Base-by-base conservation (phyloP, 2,329 filamentous ascomycete species). In the Colletotrichum shisoi region DNA sequence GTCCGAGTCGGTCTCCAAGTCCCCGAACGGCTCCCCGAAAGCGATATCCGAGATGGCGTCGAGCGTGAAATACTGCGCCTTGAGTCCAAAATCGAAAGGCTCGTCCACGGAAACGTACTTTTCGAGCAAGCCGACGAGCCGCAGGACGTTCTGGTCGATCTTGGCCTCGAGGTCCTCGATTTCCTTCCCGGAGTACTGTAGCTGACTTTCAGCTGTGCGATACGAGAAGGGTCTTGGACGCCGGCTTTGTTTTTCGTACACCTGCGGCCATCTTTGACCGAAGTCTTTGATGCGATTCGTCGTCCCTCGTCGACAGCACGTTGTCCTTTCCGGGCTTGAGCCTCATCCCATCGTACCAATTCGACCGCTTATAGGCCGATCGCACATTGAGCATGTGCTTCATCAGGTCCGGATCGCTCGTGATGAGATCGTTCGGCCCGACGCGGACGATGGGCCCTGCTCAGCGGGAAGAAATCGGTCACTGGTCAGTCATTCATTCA, bases 291-390 rank as follows among this genome's bases (percentile, higher is more conserved):
- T 83, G 84, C 53, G 76, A 74, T 15, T 72, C 77, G 46, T 84
- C 82, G 62, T 87, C 78, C 48, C 81, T 77, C 44, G 80, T 76
- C 0, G 82, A 84, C 42, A 87, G 80, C 6, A 88, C 78, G 65
- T 84, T 86, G 69, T 87, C 82, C 31, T 80, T 76, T n/a, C 82
- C 79, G 0, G 84, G 82, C 64, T 88, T 82, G 67, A 89, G 78
- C 15, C 81, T 79, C 63, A 83, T 78, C 4, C 79, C 81, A 63
- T 79, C 76, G 71, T 85, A 86, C 78, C 83, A 85, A 1, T 69
- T 70, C 0, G 76, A 76, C 1, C 79, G 77, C 2, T 69, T 73
- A 64, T 81, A 82, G 6, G 68, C 63, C 31, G 76, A 78, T 13
- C 79, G 75, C 2, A 77, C 79, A 1, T 72, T 73, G 7, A 74